Percentiles rank a stretch among this genome's conserved stretches.
Evolutionary conservation across 2,329 filamentous ascomycete genomes (phyloP).

Genomic region (Trichoderma endophyticum): DNA sequence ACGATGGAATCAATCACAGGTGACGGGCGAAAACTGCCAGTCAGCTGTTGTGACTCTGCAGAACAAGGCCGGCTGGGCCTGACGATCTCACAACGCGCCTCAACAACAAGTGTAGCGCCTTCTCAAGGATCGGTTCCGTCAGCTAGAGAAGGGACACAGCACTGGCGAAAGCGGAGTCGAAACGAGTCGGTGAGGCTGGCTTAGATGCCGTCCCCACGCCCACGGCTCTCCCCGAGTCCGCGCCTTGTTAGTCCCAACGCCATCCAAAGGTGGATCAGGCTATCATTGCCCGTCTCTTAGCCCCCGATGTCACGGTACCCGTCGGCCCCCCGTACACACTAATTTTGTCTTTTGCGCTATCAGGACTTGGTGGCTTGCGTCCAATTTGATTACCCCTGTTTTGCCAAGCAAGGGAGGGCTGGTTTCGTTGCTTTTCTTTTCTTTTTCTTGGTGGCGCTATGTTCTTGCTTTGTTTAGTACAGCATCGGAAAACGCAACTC

Average conservation of each 20-base stretch:
- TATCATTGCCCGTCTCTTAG: conserved; percentile 3
- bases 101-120: neutral
- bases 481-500: neutral
- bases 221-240: conserved; percentile 17
- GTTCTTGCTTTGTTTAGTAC: neutral
- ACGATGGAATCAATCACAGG: neutral
- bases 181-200: conserved; percentile 2
- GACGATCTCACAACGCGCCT: neutral
- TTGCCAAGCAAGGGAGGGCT: neutral
- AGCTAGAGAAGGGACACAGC: neutral
- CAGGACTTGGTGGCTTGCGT: neutral
- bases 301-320: conserved; percentile 16
- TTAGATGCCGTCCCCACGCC: neutral
- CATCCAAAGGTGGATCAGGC: conserved; percentile 2
- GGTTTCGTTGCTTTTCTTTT: neutral
- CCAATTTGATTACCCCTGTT: neutral
- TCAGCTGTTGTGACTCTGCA: neutral
- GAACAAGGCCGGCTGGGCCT: neutral
- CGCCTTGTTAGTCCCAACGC: conserved; percentile 12
- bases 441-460: neutral
- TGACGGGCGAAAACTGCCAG: neutral
- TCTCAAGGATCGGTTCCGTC: neutral
- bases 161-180: neutral
- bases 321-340: neutral
- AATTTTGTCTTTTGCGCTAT: neutral